phyloP scores from a whole-genome alignment of 2,329 filamentous ascomycete species.

The Cladophialophora psammophila region DNA sequence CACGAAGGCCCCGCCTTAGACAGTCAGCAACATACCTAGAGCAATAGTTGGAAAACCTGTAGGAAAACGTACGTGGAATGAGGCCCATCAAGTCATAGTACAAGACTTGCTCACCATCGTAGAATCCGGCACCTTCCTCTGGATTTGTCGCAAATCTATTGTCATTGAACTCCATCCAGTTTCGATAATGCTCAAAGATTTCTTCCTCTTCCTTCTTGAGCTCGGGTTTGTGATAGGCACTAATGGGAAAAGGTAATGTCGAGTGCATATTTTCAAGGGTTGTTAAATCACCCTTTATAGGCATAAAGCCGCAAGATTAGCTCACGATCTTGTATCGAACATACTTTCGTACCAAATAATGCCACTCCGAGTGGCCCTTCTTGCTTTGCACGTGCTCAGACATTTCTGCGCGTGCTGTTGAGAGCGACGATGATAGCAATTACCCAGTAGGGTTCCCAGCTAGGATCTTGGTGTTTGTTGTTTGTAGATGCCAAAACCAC shows the following conservation, averaged over 20 bases:
- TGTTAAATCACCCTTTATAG: neutral
- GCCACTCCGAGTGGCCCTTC: slow-evolving; percentile 9
- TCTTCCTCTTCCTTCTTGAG: slow-evolving; percentile 9
- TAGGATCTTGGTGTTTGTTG: too few species aligned
- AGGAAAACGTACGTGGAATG: neutral
- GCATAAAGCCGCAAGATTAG: neutral
- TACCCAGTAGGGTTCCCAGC: too few species aligned
- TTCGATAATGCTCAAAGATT: slow-evolving; percentile 7
- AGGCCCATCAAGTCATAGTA: slow-evolving; percentile 16
- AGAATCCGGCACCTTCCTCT: neutral
- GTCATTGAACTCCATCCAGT: slow-evolving; percentile 8
- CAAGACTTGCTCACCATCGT: slow-evolving; percentile 9
- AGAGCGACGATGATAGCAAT: too few species aligned
- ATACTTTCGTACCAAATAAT: slow-evolving; percentile 8
- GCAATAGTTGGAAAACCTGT: neutral
- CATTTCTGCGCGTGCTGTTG: neutral
- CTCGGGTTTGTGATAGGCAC: slow-evolving; percentile 9
- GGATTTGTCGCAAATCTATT: slow-evolving; percentile 3
- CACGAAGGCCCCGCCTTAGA: neutral
- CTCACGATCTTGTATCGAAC: neutral
- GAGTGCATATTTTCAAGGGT: slow-evolving; percentile 5
- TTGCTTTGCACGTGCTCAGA: neutral
- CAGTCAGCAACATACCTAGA: neutral
- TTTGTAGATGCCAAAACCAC: too few species aligned
- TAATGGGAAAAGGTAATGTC: slow-evolving; percentile 1